Percentiles rank a stretch among this genome's conserved stretches.
phyloP scores from a whole-genome alignment of 495 filamentous ascomycete species.

The Penicillium antarcticum region DNA sequence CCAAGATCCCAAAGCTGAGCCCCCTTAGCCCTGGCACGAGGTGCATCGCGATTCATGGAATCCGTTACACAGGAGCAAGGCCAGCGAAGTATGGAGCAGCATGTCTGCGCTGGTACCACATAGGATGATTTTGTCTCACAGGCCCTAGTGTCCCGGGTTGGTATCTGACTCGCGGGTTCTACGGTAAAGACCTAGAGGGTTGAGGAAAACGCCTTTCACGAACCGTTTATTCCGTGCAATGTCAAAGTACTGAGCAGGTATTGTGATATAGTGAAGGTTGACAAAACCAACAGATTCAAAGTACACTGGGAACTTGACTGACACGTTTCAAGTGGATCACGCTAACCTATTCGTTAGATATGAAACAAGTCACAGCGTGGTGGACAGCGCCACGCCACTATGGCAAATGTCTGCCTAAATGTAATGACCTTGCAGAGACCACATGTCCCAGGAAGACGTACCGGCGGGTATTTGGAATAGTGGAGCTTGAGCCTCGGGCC shows the following conservation, averaged over 20 bases:
- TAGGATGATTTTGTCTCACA: neutral
- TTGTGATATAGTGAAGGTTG: too few species aligned
- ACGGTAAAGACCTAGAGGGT: neutral
- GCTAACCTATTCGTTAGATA: too few species aligned
- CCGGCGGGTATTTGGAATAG: neutral
- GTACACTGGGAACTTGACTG: too few species aligned
- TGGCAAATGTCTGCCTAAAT: neutral
- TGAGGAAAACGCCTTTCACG: neutral
- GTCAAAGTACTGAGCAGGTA: too few species aligned
- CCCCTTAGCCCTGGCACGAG: conserved; percentile 1
- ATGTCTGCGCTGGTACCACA: neutral
- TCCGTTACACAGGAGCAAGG: neutral
- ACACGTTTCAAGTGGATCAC: too few species aligned
- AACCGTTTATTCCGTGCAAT: neutral
- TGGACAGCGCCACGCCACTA: neutral
- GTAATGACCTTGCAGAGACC: neutral
- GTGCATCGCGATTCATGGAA: neutral
- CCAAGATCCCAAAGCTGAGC: neutral
- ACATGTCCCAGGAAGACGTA: neutral
- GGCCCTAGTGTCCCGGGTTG: neutral
- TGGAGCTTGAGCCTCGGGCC: neutral
- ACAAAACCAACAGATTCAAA: too few species aligned
- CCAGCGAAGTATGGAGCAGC: neutral
- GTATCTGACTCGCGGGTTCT: neutral
- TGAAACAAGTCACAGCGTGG: too few species aligned